These are phyloP conservation scores for Chrysoporthe deuterocubensis DNA, from an alignment of 2,329 filamentous ascomycete species.

Conservation along the genomic window DNA sequence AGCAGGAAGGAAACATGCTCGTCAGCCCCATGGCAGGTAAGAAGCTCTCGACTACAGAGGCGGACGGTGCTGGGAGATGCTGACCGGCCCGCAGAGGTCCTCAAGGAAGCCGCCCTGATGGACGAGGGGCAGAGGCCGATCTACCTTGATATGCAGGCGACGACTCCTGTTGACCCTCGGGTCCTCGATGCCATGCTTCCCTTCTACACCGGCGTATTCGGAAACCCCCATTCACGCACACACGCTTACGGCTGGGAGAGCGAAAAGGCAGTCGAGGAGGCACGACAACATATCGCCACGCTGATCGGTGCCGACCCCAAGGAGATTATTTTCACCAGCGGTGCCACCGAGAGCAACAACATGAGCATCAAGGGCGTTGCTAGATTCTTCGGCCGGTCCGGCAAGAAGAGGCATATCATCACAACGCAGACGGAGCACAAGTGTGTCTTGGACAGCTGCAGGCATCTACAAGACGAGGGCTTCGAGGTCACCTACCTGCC, in stretches of 20 bases:
- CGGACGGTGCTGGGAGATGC: neutral
- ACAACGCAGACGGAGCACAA: constrained; percentile 99
- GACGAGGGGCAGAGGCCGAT: constrained; percentile 92
- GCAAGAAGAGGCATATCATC: constrained; percentile 98
- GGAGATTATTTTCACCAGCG: constrained; percentile 98
- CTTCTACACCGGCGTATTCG: constrained; percentile 89
- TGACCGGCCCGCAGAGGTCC: constrained; percentile 58
- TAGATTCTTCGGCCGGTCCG: constrained; percentile 87
- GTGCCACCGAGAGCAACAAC: constrained; percentile 98
- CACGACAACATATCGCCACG: constrained; percentile 78
- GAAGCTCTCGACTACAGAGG: constrained; percentile 13
- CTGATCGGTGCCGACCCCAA: constrained; percentile 95
- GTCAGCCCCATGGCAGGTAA: constrained; percentile 79
- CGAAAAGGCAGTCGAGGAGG: constrained; percentile 89
- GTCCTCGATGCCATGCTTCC: constrained; percentile 97
- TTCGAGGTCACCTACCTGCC: constrained; percentile 97
- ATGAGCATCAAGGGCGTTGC: constrained; percentile 99
- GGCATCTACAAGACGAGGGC: constrained; percentile 95
- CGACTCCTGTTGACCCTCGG: constrained; percentile 90
- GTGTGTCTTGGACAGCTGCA: constrained; percentile 95
- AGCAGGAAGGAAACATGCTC: constrained; percentile 64
- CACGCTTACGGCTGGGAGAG: constrained; percentile 99
- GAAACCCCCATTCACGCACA: constrained; percentile 95
- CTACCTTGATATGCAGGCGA: constrained; percentile 98
- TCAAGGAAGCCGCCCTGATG: constrained; percentile 92